Conservation (phyloP, 352 stramenopile species). For the Hyaloperonospora brassicae region DNA sequence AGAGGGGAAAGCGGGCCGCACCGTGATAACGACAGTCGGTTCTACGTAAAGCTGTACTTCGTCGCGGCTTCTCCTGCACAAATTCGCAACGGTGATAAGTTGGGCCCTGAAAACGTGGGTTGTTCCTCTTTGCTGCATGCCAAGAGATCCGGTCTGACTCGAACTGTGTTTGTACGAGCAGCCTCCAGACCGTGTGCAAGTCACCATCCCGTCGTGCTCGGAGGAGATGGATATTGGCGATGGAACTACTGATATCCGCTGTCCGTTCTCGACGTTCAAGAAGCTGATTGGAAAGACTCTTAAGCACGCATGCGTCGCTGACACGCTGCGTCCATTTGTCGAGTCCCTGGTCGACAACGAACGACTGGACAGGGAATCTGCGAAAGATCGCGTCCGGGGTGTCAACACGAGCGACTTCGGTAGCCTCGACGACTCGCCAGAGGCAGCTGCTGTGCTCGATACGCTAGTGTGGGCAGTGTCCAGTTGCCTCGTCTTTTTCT, state of each 20-base stretch:
- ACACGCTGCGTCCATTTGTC: conserved; percentile 60
- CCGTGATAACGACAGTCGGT: conserved; percentile 22
- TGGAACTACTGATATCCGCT: conserved; percentile 43
- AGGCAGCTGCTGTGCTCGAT: conserved; percentile 11
- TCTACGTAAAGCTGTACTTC: conserved; percentile 68
- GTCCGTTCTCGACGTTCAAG: conserved; percentile 61
- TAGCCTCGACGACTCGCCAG: conserved; percentile 2
- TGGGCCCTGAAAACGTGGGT: conserved; percentile 45
- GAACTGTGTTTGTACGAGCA: conserved; percentile 16
- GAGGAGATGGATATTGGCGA: conserved; percentile 42
- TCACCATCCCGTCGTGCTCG: conserved; percentile 64
- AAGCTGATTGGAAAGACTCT: conserved; percentile 50
- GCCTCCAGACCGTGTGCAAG: conserved; percentile 50
- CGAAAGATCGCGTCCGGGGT: conserved; percentile 4
- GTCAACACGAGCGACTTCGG: conserved; percentile 5
- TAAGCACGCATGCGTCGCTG: conserved; percentile 59
- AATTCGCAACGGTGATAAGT: conserved; percentile 53
- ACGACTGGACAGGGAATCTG: conserved; percentile 1
- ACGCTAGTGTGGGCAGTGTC: conserved; percentile 36
- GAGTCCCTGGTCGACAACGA: conserved; percentile 30
- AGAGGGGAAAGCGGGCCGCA: conserved; percentile 1
- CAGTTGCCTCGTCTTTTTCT: conserved; percentile 29
- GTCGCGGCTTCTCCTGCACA: conserved; percentile 58
- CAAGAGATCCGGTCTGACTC: conserved; percentile 1
- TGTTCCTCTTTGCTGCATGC: neutral